Evolutionary conservation across 192 early-diverging fungal species (phyloP).

Genomic region (Lobosporangium transversale): DNA sequence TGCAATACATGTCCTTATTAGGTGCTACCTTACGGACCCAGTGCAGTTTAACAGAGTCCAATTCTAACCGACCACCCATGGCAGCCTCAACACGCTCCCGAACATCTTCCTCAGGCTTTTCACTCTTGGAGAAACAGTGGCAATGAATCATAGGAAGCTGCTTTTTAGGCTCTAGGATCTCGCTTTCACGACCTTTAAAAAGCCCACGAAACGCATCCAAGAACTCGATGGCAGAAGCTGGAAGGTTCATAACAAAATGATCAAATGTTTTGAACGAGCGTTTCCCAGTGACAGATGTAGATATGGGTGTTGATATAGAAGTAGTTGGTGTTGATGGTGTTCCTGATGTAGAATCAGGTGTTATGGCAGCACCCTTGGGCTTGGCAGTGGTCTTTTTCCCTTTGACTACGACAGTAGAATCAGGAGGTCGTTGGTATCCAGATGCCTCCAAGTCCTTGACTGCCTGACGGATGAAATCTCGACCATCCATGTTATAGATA

Average conservation of each 20-base stretch:
- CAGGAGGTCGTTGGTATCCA: conserved; percentile 26
- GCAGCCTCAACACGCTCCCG: conserved; percentile 58
- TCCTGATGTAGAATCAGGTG: conserved; percentile 13
- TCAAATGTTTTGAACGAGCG: conserved; percentile 73
- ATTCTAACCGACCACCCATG: conserved; percentile 24
- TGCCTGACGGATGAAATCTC: conserved; percentile 86
- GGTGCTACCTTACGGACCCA: conserved; percentile 96
- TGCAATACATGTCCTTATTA: conserved; percentile 98
- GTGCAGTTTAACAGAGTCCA: conserved; percentile 63
- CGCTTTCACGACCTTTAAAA: conserved; percentile 61
- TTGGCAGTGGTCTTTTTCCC: conserved; percentile 42
- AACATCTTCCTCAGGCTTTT: conserved; percentile 73
- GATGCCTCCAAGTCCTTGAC: conserved; percentile 69
- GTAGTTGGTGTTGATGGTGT: conserved; percentile 21
- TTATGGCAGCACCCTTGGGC: background rate
- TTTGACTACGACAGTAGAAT: conserved; percentile 18
- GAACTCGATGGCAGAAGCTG: conserved; percentile 96
- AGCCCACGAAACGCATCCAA: conserved; percentile 93
- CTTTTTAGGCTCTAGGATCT: conserved; percentile 50
- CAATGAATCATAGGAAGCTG: conserved; percentile 90
- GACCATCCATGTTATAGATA: conserved; percentile 91
- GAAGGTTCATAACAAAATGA: conserved; percentile 99
- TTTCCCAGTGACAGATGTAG: background rate
- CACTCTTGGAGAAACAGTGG: conserved; percentile 93
- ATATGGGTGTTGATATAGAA: conserved; percentile 18